These are phyloP conservation scores for Boletales sp. DNA, from an alignment of 768 basidiomycete species.

Conservation along the genomic window DNA sequence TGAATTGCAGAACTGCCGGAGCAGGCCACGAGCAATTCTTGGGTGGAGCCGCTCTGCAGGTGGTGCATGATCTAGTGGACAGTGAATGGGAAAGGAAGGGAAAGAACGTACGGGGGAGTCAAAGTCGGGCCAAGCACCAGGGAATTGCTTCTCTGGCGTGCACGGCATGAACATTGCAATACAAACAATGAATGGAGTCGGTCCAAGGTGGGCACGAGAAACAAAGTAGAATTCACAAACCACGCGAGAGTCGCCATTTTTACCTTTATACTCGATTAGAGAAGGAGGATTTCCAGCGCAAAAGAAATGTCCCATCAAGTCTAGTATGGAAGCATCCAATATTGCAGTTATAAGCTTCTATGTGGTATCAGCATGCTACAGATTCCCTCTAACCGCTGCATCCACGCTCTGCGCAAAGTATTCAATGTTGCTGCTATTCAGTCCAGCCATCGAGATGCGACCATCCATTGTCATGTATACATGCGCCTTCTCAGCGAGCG, in stretches of 20 bases:
- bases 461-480: conserved; percentile 94
- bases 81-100: not conserved
- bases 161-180: conserved; percentile 21
- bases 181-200: not conserved
- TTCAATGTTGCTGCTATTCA: conserved; percentile 80
- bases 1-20: conserved; percentile 9
- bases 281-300: conserved; percentile 10
- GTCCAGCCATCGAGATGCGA: conserved; percentile 90
- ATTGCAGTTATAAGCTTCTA: conserved; percentile 18
- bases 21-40: conserved; percentile 6
- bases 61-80: conserved; percentile 16
- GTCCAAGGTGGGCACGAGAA: not conserved
- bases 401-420: conserved; percentile 89
- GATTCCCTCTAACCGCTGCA: conserved; percentile 72
- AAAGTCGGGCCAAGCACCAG: conserved; percentile 23
- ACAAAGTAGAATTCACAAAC: conserved; percentile 10
- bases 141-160: conserved; percentile 15
- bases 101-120: conserved; percentile 13
- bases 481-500: conserved; percentile 82
- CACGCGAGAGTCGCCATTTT: conserved; percentile 1
- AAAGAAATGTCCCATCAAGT: conserved; percentile 16
- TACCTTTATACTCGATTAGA: conserved; percentile 17
- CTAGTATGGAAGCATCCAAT: conserved; percentile 21
- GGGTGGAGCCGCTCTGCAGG: conserved; percentile 13
- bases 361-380: conserved; percentile 43